These are phyloP conservation scores for Yamagishiella unicocca DNA, from an alignment of 139 green algal species.

Conservation along the genomic window DNA sequence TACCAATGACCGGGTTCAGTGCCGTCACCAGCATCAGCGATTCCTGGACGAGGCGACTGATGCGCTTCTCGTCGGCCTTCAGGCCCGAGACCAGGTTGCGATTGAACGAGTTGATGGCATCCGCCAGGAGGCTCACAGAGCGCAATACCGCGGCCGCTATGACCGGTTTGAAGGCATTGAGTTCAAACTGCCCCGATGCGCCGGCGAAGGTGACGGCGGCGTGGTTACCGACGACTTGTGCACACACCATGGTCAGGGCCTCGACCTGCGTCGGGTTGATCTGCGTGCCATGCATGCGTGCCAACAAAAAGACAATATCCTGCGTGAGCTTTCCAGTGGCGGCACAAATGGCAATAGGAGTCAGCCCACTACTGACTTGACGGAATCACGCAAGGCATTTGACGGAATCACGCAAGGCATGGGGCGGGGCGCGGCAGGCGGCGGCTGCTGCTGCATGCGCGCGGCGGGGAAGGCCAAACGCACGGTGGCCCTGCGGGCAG, in stretches of 20 bases:
- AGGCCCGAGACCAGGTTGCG: slow-evolving; percentile 88
- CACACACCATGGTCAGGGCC: slow-evolving; percentile 94
- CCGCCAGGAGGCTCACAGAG: slow-evolving; percentile 78
- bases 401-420: too few relatives aligned
- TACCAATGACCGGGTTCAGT: slow-evolving; percentile 17
- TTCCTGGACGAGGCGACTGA: slow-evolving; percentile 87
- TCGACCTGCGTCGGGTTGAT: slow-evolving; percentile 99
- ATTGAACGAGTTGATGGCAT: slow-evolving; percentile 85
- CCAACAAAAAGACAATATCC: not conserved
- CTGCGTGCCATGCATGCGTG: too few relatives aligned
- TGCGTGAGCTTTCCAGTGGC: too few relatives aligned
- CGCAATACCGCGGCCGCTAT: slow-evolving; percentile 64
- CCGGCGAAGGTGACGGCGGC: slow-evolving; percentile 84
- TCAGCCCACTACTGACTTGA: too few relatives aligned
- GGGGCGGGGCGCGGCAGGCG: too few relatives aligned
- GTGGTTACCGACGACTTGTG: slow-evolving; percentile 95
- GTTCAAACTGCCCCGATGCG: slow-evolving; percentile 89
- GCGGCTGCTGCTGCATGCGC: too few relatives aligned
- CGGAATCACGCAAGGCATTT: too few relatives aligned
- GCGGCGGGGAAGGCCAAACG: too few relatives aligned
- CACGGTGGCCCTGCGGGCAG: too few relatives aligned
- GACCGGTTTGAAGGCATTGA: slow-evolving; percentile 98
- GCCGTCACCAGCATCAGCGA: slow-evolving; percentile 98
- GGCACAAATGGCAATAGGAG: not conserved
- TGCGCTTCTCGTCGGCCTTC: slow-evolving; percentile 82